A percentile compares a stretch with the other conserved stretches of the same genome.
Evolutionary conservation across 2,329 filamentous ascomycete genomes (phyloP).

Genomic region (Xylariaceae sp.): DNA sequence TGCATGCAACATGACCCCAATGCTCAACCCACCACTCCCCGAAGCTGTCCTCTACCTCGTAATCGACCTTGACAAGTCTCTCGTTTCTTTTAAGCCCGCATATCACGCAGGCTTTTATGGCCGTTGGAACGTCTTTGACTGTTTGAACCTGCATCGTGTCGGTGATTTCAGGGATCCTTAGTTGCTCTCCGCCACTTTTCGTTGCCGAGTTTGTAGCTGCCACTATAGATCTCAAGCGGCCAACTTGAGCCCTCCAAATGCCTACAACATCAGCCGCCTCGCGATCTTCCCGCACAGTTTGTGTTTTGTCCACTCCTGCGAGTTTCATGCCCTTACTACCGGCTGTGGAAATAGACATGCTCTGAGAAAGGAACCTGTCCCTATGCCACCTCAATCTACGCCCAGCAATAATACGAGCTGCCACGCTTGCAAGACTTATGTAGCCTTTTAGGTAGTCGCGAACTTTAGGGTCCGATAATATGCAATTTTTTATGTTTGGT

Average conservation of each 20-base stretch:
- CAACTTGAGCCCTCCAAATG: slow-evolving; percentile 77
- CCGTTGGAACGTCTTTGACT: slow-evolving; percentile 75
- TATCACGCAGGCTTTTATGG: slow-evolving; percentile 77
- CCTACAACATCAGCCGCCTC: slow-evolving; percentile 79
- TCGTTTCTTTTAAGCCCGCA: slow-evolving; percentile 91
- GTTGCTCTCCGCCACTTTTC: slow-evolving; percentile 38
- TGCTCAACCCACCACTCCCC: slow-evolving; percentile 96
- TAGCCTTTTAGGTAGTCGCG: slow-evolving; percentile 69
- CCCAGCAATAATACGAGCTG: slow-evolving; percentile 82
- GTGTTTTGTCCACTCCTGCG: slow-evolving; percentile 80
- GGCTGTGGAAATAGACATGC: slow-evolving; percentile 83
- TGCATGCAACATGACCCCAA: slow-evolving; percentile 81
- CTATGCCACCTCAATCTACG: slow-evolving; percentile 89
- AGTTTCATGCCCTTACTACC: slow-evolving; percentile 90
- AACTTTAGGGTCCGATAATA: slow-evolving; percentile 67
- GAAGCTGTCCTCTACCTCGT: slow-evolving; percentile 85
- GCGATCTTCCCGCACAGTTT: slow-evolving; percentile 81
- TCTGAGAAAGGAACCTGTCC: slow-evolving; percentile 81
- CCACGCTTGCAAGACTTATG: slow-evolving; percentile 67
- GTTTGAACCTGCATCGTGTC: slow-evolving; percentile 72
- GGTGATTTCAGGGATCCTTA: slow-evolving; percentile 71
- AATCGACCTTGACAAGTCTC: slow-evolving; percentile 75
- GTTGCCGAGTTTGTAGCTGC: slow-evolving; percentile 63
- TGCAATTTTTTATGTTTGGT: slow-evolving; percentile 63
- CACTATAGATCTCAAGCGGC: slow-evolving; percentile 75